Evolutionary conservation across 257 asterid genomes (phyloP).

Genomic region (Solanum rostratum): DNA sequence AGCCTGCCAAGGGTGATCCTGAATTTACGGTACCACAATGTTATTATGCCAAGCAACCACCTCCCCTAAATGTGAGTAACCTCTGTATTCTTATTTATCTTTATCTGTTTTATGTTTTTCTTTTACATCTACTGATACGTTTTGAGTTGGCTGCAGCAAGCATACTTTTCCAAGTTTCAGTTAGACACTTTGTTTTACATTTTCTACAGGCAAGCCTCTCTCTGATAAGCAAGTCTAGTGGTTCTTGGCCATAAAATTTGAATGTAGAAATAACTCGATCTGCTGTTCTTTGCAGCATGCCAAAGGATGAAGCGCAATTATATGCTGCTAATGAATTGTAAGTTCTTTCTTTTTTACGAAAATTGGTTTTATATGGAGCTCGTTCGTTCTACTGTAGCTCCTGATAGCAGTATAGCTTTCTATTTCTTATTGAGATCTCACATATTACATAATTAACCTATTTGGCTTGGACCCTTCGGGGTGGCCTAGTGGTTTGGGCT

Average conservation of each 20-base stretch:
- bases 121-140: conserved; percentile 8
- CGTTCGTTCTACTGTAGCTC: background rate
- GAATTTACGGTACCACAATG: conserved; percentile 90
- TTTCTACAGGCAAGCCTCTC: conserved; percentile 54
- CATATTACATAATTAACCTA: background rate
- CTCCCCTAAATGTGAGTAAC: conserved; percentile 66
- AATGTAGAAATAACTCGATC: background rate
- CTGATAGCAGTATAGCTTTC: background rate
- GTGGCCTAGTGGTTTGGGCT: too few species aligned
- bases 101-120: background rate
- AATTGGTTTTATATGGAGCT: background rate
- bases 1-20: conserved; percentile 88
- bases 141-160: conserved; percentile 61
- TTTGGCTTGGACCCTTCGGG: background rate
- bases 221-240: background rate
- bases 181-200: conserved; percentile 77
- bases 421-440: background rate
- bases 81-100: background rate
- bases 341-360: conserved; percentile 9
- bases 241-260: background rate
- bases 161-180: conserved; percentile 74
- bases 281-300: conserved; percentile 67
- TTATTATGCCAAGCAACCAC: conserved; percentile 76
- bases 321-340: conserved; percentile 95
- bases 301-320: conserved; percentile 91